Evolutionary conservation across 148 eudicot species (phyloP).

Genomic region (Rhododendron molle): DNA sequence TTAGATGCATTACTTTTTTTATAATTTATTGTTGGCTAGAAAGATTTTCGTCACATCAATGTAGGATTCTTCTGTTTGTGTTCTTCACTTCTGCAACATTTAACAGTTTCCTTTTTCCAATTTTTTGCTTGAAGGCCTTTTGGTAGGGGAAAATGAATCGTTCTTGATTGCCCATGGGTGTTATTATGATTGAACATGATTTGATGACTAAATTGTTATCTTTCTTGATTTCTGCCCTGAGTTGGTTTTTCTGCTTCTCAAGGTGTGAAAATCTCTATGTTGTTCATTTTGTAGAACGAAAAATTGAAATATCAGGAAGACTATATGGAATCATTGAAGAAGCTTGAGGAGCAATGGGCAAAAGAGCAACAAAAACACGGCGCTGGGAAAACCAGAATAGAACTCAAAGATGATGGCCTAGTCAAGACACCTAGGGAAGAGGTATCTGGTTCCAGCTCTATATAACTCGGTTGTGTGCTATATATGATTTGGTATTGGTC

Average conservation of each 20-base stretch:
- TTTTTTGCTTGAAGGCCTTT: background rate
- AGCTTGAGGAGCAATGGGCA: constrained; percentile 65
- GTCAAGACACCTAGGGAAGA: constrained; percentile 29
- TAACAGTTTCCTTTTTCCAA: background rate
- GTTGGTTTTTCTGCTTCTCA: constrained; percentile 12
- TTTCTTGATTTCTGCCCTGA: background rate
- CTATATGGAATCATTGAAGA: constrained; percentile 60
- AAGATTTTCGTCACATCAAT: background rate
- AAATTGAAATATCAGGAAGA: constrained; percentile 53
- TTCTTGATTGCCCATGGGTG: background rate
- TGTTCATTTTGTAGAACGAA: constrained; percentile 50
- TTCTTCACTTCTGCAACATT: background rate
- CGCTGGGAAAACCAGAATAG: constrained; percentile 32
- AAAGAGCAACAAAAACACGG: constrained; percentile 43
- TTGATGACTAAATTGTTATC: background rate
- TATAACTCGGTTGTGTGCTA: background rate
- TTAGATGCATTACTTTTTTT: background rate
- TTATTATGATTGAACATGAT: background rate
- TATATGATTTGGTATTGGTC: background rate
- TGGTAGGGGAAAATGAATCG: background rate
- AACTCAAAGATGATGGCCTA: constrained; percentile 29
- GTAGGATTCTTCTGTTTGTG: background rate
- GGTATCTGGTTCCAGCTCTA: constrained; percentile 26
- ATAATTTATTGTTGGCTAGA: background rate
- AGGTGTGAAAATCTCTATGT: background rate